Percentiles rank a stretch among this genome's conserved stretches.
Evolutionary conservation across 257 asterid species (phyloP).

Genomic region (Fraxinus pennsylvanica): DNA sequence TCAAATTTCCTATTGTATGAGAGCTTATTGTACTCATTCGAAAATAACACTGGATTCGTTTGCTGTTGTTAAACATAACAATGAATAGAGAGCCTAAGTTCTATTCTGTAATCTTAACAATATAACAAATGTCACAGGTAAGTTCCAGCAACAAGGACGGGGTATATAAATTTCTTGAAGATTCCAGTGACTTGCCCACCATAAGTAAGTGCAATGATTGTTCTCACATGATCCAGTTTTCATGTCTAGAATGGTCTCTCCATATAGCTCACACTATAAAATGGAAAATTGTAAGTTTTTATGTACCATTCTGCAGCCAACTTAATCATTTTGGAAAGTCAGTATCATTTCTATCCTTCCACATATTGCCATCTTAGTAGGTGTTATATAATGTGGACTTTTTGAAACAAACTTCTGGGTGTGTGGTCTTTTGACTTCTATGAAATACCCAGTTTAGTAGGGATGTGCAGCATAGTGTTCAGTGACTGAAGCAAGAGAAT

Average conservation of each 20-base stretch:
- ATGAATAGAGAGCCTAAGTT: neutral
- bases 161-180: constrained; percentile 41
- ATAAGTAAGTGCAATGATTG: constrained; percentile 37
- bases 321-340: neutral
- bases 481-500: neutral
- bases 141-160: constrained; percentile 29
- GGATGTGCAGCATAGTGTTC: neutral
- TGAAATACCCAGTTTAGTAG: neutral
- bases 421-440: neutral
- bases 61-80: neutral
- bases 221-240: neutral
- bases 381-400: neutral
- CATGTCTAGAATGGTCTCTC: neutral
- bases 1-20: neutral
- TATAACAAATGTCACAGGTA: constrained; percentile 32
- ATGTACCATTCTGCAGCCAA: neutral
- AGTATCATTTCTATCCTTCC: neutral
- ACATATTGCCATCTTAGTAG: neutral
- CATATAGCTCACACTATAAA: neutral
- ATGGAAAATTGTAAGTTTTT: neutral
- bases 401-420: neutral
- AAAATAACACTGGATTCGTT: neutral
- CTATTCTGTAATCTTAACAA: neutral
- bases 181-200: constrained; percentile 43
- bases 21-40: neutral